Base-by-base conservation (phyloP, 805 yeast species). In the Monosporozyma servazzii region DNA sequence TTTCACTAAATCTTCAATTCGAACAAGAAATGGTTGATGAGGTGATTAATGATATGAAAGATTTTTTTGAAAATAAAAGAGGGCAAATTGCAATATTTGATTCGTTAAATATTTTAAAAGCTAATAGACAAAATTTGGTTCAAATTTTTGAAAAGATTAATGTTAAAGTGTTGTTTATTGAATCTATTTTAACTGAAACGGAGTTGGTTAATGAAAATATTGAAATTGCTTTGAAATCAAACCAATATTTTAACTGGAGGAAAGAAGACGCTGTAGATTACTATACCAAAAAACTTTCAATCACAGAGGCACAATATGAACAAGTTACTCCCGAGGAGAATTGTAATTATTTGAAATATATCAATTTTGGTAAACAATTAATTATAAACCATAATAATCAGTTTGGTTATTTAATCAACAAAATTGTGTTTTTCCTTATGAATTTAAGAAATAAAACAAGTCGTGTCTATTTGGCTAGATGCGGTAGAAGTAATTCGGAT, bases 71-170 rank as follows among this genome's bases (percentile, higher is more conserved):
- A 55, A 76, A 77, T 29, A 88, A 83, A 55, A 80, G 80, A 61
- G 98, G 98, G 10, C 99, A 93, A 70, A 88, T 93, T 31, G 99
- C 96, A 5, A 87, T 93, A 21, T 93, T 87, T 68, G 99, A 93
- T 68, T 98, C 98, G 0, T 86, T 93, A 48, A 93, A 93, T 65
- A 96, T 93, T 5, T 71, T 84, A 47, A 79, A 84, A 20, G 74
- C 76, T 48, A 85, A 84, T 57, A 76, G 99, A 58, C 60, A 74
- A 7, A 77, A 76, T 30, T 68, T 91, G 39, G 77, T 77, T 27
- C 74, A 75, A 33, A 68, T 69, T 52, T 81, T 91, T 59, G 70
- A 72, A 7, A 70, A 72, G 44, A 72, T 77, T 53, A 80, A 81
- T 56, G 82, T 90, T 52, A 90, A 86, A 66, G 84, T 85, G 27